Evolutionary conservation across 2,329 filamentous ascomycete species (phyloP).

Genomic region (Fusarium vanettenii): DNA sequence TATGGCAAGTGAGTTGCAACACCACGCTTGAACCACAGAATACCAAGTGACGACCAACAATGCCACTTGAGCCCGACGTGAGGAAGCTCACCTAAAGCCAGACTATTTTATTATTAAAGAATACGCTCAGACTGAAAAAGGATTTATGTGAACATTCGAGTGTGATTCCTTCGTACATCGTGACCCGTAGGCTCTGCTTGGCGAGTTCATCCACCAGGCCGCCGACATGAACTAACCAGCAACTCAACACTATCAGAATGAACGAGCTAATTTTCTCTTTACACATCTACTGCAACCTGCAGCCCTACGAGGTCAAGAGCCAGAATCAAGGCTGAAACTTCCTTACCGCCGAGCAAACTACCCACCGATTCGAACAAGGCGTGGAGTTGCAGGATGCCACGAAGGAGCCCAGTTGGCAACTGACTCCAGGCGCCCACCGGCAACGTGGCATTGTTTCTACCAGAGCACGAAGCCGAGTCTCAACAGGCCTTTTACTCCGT

Average conservation of each 20-base stretch:
- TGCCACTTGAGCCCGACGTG: too few relatives aligned
- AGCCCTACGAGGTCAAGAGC: neutral
- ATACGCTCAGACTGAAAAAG: neutral
- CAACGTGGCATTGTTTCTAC: neutral
- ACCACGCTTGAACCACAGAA: too few relatives aligned
- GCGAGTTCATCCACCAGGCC: neutral
- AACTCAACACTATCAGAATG: neutral
- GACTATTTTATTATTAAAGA: neutral
- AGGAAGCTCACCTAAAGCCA: neutral
- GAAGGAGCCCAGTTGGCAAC: neutral
- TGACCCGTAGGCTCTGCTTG: neutral
- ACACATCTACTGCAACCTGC: neutral
- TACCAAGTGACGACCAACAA: too few relatives aligned
- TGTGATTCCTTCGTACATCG: neutral
- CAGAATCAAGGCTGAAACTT: neutral
- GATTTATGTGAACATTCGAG: neutral
- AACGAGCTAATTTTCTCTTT: neutral
- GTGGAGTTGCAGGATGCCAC: neutral
- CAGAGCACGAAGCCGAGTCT: neutral
- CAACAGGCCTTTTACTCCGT: neutral
- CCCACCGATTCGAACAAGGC: neutral
- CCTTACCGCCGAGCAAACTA: neutral
- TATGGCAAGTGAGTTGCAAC: constrained; percentile 2
- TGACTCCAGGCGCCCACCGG: neutral
- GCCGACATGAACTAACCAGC: neutral